phyloP scores from a whole-genome alignment of 1,139 yeast genomes.

The Meyerozyma athensensis region DNA sequence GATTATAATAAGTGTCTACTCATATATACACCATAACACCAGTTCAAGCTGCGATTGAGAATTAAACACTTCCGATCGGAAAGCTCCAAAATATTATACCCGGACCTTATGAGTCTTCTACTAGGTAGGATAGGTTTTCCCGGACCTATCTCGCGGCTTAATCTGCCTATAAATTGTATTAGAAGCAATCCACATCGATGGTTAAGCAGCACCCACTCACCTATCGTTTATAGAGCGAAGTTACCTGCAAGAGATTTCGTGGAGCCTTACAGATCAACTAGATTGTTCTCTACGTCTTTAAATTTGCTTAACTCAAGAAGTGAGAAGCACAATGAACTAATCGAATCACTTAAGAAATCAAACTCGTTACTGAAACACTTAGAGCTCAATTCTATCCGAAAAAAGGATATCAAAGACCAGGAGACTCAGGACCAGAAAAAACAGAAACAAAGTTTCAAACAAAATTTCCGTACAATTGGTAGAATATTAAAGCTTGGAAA shows the following conservation, averaged over 20 bases:
- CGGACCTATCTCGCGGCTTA: background rate
- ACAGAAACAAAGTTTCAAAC: conserved; percentile 24
- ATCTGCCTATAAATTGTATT: background rate
- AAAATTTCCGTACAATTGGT: conserved; percentile 33
- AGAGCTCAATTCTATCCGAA: conserved; percentile 19
- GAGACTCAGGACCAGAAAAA: conserved; percentile 27
- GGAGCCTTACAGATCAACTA: background rate
- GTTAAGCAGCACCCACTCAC: no score
- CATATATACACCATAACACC: conserved; percentile 1
- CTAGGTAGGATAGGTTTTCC: background rate
- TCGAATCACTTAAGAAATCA: conserved; percentile 13
- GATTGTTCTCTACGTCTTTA: background rate
- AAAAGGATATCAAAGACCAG: conserved; percentile 28
- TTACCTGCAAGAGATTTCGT: background rate
- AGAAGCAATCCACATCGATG: no score
- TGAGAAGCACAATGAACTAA: conserved; percentile 7
- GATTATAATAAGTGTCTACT: no score
- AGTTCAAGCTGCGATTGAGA: background rate
- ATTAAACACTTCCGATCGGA: background rate
- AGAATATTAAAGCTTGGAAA: conserved; percentile 37
- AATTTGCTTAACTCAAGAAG: background rate
- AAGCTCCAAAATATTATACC: background rate
- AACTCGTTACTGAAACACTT: conserved; percentile 27
- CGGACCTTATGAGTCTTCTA: background rate
- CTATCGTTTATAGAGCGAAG: no score